Conservation (phyloP, 1,139 yeast species). For the Zygosaccharomyces sapae region DNA sequence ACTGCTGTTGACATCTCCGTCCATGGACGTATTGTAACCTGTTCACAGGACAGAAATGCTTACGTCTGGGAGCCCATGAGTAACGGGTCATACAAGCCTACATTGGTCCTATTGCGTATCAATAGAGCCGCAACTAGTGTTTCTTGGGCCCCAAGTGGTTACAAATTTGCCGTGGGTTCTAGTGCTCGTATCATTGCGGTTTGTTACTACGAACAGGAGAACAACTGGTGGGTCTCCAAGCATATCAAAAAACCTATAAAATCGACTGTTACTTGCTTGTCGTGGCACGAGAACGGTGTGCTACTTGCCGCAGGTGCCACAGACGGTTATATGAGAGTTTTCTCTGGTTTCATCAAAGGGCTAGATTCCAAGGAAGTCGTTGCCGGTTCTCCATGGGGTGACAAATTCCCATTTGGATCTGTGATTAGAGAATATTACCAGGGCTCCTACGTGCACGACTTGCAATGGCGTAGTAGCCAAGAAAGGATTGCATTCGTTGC, state of each 20-base stretch:
- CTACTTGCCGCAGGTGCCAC: constrained; percentile 88
- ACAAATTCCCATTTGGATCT: constrained; percentile 91
- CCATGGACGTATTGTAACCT: constrained; percentile 88
- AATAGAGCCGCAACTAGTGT: constrained; percentile 93
- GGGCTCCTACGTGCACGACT: constrained; percentile 92
- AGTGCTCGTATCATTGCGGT: constrained; percentile 92
- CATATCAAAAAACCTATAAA: constrained; percentile 91
- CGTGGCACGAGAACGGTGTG: constrained; percentile 95
- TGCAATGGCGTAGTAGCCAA: constrained; percentile 78
- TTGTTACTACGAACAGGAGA: constrained; percentile 92
- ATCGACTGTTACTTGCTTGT: constrained; percentile 77
- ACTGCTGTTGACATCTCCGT: constrained; percentile 91
- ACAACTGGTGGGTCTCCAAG: constrained; percentile 99
- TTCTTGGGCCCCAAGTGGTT: constrained; percentile 89
- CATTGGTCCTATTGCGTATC: constrained; percentile 86
- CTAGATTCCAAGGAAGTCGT: constrained; percentile 75
- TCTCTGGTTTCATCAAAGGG: constrained; percentile 88
- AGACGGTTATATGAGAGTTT: constrained; percentile 91
- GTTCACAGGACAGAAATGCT: constrained; percentile 97
- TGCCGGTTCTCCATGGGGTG: constrained; percentile 80
- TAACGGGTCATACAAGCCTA: constrained; percentile 70
- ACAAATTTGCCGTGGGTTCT: constrained; percentile 94
- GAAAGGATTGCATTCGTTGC: constrained; percentile 73
- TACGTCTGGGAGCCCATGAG: constrained; percentile 84
- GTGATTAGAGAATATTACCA: constrained; percentile 81